Percentiles rank a stretch among this genome's conserved stretches.
phyloP scores from a whole-genome alignment of 1,284 basidiomycete genomes.

The Chalciporus sp. region DNA sequence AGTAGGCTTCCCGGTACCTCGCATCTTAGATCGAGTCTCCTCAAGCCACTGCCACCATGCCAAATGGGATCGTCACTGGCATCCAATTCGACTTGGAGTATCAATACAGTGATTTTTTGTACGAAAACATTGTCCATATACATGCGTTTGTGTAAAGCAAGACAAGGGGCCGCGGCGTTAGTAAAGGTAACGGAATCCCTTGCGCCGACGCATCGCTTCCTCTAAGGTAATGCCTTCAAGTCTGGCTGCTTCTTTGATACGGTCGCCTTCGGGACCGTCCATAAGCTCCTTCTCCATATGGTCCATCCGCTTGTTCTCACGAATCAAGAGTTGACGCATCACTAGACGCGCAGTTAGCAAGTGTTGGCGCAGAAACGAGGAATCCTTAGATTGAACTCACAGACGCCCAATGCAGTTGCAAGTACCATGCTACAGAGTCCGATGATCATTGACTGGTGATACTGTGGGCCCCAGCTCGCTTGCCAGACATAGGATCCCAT shows the following conservation, averaged over 20 bases:
- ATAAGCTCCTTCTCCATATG: slow-evolving; percentile 45
- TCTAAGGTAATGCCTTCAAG: slow-evolving; percentile 54
- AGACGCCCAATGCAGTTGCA: slow-evolving; percentile 37
- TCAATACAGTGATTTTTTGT: not conserved
- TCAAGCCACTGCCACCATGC: no score
- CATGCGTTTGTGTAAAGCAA: no score
- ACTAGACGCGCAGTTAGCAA: slow-evolving; percentile 32
- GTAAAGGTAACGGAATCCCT: slow-evolving; percentile 47
- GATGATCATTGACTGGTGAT: slow-evolving; percentile 54
- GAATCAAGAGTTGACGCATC: slow-evolving; percentile 48
- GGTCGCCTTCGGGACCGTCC: slow-evolving; percentile 40
- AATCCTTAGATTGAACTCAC: slow-evolving; percentile 31
- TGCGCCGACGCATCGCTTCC: slow-evolving; percentile 50
- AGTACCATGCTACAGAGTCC: slow-evolving; percentile 44
- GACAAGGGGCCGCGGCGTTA: slow-evolving; percentile 2
- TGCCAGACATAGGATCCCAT: slow-evolving; percentile 58
- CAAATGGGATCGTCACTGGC: no score
- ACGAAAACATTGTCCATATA: not conserved
- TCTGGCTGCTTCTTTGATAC: slow-evolving; percentile 51
- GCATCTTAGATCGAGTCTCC: no score
- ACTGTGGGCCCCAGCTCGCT: slow-evolving; percentile 49
- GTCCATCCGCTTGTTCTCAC: slow-evolving; percentile 47
- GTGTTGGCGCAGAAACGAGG: not conserved
- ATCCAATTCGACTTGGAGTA: not conserved
- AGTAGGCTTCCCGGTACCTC: no score